These are phyloP conservation scores for Stentor coeruleus DNA, from an alignment of 73 alveolate genomes.

Conservation along the genomic window DNA sequence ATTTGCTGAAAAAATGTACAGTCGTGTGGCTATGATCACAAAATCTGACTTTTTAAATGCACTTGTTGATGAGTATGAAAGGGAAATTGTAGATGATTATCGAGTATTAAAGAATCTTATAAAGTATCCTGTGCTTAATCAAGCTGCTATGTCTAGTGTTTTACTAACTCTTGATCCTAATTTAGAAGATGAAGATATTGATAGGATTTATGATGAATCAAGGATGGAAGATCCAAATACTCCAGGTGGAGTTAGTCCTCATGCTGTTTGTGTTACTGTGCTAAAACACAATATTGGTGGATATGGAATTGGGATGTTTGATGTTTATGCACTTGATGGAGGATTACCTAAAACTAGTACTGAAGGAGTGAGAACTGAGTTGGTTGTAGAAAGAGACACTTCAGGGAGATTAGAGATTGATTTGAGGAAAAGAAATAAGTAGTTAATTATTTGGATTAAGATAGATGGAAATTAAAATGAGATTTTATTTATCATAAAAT, in stretches of 20 bases:
- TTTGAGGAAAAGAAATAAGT: neutral
- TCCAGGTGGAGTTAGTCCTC: neutral
- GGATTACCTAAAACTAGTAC: slow-evolving; percentile 10
- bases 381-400: slow-evolving; percentile 7
- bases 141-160: neutral
- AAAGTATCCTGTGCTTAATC: neutral
- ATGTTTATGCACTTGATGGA: neutral
- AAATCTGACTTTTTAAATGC: slow-evolving; percentile 27
- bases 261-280: slow-evolving; percentile 5
- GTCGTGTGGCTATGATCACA: slow-evolving; percentile 17
- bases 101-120: neutral
- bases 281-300: slow-evolving; percentile 12
- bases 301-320: slow-evolving; percentile 24
- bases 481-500: no score
- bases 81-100: slow-evolving; percentile 10
- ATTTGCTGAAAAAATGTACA: slow-evolving; percentile 26
- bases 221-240: neutral
- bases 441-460: no score
- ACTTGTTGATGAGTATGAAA: slow-evolving; percentile 17
- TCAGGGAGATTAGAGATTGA: neutral
- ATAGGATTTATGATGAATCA: neutral
- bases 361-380: slow-evolving; percentile 23
- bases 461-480: no score
- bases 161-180: neutral
- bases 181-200: neutral